Base-by-base conservation (phyloP, 331 rosid genomes). In the Cydonia oblonga region DNA sequence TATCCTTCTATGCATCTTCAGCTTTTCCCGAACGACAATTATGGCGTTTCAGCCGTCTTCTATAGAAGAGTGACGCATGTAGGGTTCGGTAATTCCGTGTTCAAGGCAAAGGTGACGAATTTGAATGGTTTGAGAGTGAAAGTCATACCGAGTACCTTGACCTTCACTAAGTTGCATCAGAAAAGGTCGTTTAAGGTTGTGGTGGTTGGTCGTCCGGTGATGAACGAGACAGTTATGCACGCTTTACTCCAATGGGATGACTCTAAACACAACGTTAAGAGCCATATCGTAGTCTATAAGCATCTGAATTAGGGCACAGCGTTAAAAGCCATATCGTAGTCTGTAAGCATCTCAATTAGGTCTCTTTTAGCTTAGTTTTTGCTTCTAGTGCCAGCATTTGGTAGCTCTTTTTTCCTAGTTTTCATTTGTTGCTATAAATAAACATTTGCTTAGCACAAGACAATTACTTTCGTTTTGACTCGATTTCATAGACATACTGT, bases 181-280 rank as follows among this genome's bases (percentile, higher is more conserved):
- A 71, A 68, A 20, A 73, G 19, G 66, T 73, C 89, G 23, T 89
- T 89, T 68, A 89, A 82, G 87, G 91, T 89, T 51, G 77, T 77
- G 10, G 46, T 91, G 46, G 72, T 73, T 23, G 97, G 95, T 11
- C 61, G 82, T 28, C 72, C 86, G 11, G 28, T 75, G 87, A 22
- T 62, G 13, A 7, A 16, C 0, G 87, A 44, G 5, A 28, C 40
- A 8, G 6, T 71, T 22, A 16, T 78, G 44, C 52, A 83, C 2
- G 95, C 90, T 25, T 61, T 73, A 12, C 86, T 89, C 9, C 88
- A 87, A 75, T 93, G 98, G 98, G 64, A 29, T 23, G 96, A 89
- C 76, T 73, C 80, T 56, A 73, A 57, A 68, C 93, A 90, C 29
- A 76, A 22, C 42, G 98, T 89, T 72, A 81, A 68, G 77, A 87